A percentile compares a stretch with the other conserved stretches of the same genome.
Conservation (phyloP, 768 basidiomycete species). For the Rhizopogon roseolus region DNA sequence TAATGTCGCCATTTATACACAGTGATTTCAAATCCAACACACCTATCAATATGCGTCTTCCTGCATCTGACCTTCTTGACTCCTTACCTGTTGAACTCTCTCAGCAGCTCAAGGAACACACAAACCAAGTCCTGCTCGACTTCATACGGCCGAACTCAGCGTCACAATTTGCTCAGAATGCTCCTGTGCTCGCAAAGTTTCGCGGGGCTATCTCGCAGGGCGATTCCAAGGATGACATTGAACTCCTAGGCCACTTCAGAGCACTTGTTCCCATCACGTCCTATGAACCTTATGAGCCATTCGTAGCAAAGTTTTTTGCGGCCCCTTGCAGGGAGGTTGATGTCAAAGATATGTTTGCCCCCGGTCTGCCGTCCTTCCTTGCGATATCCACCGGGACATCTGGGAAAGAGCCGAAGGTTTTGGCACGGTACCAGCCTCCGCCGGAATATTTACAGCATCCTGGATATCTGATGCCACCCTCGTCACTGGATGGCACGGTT, state of each 20-base stretch:
- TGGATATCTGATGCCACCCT: background rate
- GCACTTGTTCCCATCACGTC: slow-evolving; percentile 5
- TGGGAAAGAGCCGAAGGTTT: slow-evolving; percentile 5
- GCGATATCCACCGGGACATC: slow-evolving; percentile 12
- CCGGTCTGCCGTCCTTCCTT: slow-evolving; percentile 11
- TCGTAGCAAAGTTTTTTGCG: slow-evolving; percentile 8
- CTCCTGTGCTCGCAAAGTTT: slow-evolving; percentile 4
- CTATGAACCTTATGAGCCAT: slow-evolving; percentile 14
- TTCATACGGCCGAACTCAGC: slow-evolving; percentile 8
- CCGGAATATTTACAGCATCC: background rate
- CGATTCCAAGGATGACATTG: slow-evolving; percentile 1
- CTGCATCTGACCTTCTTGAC: background rate
- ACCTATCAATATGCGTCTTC: background rate
- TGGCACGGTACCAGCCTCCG: slow-evolving; percentile 8
- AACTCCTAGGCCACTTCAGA: slow-evolving; percentile 7
- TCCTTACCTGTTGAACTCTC: background rate
- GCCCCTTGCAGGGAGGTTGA: slow-evolving; percentile 15
- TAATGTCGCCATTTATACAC: background rate
- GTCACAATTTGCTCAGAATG: slow-evolving; percentile 6
- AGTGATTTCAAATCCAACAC: background rate
- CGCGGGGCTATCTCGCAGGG: slow-evolving; percentile 3
- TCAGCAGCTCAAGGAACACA: background rate
- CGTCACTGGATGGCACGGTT: background rate
- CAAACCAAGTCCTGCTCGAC: background rate
- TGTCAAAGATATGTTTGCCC: slow-evolving; percentile 13